These are phyloP conservation scores for Ceratobasidium sp. DNA, from an alignment of 1,284 basidiomycete species.

Conservation along the genomic window DNA sequence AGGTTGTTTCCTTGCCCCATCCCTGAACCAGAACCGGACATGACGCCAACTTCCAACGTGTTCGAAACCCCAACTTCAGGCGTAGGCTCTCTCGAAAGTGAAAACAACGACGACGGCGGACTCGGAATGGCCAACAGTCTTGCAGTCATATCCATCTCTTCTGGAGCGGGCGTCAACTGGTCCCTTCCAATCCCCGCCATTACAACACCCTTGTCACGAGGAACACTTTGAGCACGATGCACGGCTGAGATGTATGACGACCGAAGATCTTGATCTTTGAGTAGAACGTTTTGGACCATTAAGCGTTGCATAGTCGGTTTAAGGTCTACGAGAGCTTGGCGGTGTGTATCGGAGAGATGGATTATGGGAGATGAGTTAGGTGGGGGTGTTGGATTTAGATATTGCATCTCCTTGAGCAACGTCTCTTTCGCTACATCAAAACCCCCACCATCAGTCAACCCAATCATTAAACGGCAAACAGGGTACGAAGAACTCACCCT, in stretches of 20 bases:
- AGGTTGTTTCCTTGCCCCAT: too few relatives aligned
- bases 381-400: neutral
- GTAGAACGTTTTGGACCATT: slow-evolving; percentile 4
- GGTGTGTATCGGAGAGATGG: neutral
- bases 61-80: too few relatives aligned
- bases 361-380: neutral
- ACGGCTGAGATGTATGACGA: slow-evolving; percentile 7
- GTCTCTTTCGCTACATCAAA: neutral
- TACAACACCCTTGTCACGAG: neutral
- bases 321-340: neutral
- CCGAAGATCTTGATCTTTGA: neutral
- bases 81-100: slow-evolving; percentile 7
- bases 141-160: slow-evolving; percentile 1
- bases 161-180: neutral
- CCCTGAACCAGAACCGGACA: too few relatives aligned
- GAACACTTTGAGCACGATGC: neutral
- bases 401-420: neutral
- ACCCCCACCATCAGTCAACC: too few relatives aligned
- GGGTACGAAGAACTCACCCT: neutral
- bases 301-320: slow-evolving; percentile 10
- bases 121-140: slow-evolving; percentile 19
- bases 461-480: neutral
- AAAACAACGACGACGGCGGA: slow-evolving; percentile 24
- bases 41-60: too few relatives aligned
- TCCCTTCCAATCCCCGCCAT: neutral